Conservation (phyloP, 1,139 yeast genomes). For the Nadsonia commutata region DNA sequence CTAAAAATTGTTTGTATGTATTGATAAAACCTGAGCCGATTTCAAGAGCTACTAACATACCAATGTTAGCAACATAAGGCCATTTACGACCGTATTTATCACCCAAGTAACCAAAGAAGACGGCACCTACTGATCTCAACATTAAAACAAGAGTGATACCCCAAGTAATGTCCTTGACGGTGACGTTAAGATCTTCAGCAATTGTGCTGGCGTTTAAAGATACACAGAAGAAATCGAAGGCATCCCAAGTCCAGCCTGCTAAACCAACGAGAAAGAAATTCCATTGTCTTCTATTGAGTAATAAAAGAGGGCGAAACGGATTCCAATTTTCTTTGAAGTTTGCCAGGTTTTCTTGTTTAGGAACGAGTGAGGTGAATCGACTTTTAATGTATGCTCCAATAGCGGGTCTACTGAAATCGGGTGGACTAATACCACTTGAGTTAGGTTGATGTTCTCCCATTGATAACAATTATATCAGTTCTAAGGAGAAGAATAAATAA, state of each 20-base stretch:
- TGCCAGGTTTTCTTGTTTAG: no score
- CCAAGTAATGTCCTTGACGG: conserved; percentile 52
- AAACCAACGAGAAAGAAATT: conserved; percentile 49
- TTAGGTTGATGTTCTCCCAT: no score
- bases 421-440: no score
- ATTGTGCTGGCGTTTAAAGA: conserved; percentile 43
- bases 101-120: conserved; percentile 49
- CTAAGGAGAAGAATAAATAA: no score
- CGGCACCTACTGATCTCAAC: conserved; percentile 73
- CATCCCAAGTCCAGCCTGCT: conserved; percentile 67
- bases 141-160: conserved; percentile 67
- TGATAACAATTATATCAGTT: no score
- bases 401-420: no score
- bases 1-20: conserved; percentile 34
- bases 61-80: conserved; percentile 45
- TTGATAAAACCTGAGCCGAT: conserved; percentile 60
- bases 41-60: conserved; percentile 44
- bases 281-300: conserved; percentile 40
- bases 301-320: conserved; percentile 38
- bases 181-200: conserved; percentile 36
- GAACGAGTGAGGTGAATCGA: no score
- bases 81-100: conserved; percentile 62
- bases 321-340: no score
- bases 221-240: conserved; percentile 63
- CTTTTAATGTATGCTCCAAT: no score